These are phyloP conservation scores for Pyrenophora graminea DNA, from an alignment of 2,329 filamentous ascomycete species.

Conservation along the genomic window DNA sequence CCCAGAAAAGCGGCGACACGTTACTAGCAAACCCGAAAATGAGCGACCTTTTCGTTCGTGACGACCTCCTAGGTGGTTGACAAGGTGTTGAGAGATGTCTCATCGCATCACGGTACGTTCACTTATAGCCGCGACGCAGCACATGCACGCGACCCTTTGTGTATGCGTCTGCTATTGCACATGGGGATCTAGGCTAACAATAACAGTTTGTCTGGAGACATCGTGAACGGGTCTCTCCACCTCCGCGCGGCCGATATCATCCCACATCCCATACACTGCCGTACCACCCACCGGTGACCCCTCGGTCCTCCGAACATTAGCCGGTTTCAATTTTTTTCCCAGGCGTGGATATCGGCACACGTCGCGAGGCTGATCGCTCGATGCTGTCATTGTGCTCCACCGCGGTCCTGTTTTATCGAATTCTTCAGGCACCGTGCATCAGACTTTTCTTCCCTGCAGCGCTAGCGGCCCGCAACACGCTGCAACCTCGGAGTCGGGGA, in stretches of 20 bases:
- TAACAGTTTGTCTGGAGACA: conserved; percentile 7
- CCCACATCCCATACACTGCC: conserved; percentile 10
- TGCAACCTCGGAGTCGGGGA: conserved; percentile 25
- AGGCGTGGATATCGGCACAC: conserved; percentile 7
- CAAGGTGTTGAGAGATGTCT: not conserved
- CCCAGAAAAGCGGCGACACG: not conserved
- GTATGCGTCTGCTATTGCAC: conserved; percentile 2
- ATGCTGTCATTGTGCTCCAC: conserved; percentile 20
- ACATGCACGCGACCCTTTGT: not conserved
- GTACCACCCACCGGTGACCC: conserved; percentile 2
- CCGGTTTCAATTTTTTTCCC: conserved; percentile 18
- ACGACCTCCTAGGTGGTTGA: not conserved
- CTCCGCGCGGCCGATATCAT: conserved; percentile 4
- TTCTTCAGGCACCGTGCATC: conserved; percentile 21
- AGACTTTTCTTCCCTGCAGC: conserved; percentile 16
- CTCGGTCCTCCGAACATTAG: conserved; percentile 17
- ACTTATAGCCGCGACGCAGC: not conserved
- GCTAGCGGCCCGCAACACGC: conserved; percentile 27
- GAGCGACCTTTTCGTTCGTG: not conserved
- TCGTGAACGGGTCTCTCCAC: conserved; percentile 3
- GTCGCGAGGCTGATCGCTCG: conserved; percentile 8
- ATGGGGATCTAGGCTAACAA: conserved; percentile 9
- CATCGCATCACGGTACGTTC: conserved; percentile 1
- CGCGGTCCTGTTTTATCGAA: conserved; percentile 27
- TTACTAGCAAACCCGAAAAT: not conserved